phyloP scores from a whole-genome alignment of 169 alveolate species.

The Theileria sp. region DNA sequence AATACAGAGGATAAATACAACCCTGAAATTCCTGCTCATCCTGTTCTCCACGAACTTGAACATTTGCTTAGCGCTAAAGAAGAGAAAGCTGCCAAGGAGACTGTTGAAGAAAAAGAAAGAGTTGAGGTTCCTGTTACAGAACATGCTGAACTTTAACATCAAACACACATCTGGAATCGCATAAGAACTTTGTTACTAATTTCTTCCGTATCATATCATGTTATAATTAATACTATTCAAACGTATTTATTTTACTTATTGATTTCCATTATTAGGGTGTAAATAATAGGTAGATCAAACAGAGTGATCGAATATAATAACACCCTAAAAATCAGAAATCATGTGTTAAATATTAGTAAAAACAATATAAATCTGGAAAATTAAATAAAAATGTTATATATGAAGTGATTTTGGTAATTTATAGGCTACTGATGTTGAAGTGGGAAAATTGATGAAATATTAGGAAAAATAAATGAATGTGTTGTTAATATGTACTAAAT shows the following conservation, averaged over 20 bases:
- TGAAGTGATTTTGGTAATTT: background rate
- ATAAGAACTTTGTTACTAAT: background rate
- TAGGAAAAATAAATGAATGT: background rate
- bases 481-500: background rate
- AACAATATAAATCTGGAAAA: background rate
- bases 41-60: constrained; percentile 10
- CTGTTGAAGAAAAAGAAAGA: background rate
- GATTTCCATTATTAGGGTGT: background rate
- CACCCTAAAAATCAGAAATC: background rate
- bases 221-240: background rate
- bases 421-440: background rate
- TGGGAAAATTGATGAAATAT: background rate
- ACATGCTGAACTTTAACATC: constrained; percentile 5
- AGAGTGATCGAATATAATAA: too few relatives aligned
- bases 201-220: background rate
- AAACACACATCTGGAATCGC: background rate
- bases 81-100: constrained; percentile 2
- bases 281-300: background rate
- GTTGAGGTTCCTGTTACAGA: constrained; percentile 9
- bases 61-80: background rate
- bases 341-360: too few relatives aligned
- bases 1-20: background rate
- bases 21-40: constrained; percentile 11
- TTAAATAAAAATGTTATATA: background rate
- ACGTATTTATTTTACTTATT: background rate